phyloP scores from a whole-genome alignment of 495 filamentous ascomycete genomes.

The Massariosphaeria phaeospora region DNA sequence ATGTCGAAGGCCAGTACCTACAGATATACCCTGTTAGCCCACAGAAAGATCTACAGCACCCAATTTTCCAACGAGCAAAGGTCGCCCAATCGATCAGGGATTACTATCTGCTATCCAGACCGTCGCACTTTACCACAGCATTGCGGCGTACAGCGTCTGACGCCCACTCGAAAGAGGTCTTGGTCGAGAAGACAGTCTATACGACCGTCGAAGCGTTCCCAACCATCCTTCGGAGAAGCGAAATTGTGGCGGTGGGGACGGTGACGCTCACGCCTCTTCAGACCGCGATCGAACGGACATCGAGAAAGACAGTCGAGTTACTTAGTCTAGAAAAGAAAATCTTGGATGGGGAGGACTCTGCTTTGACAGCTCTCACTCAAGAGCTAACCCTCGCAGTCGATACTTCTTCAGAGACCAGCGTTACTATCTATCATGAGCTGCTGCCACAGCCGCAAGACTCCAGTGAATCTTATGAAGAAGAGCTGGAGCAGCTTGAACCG shows the following conservation, averaged over 20 bases:
- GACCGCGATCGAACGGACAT: conserved; percentile 85
- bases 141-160: conserved; percentile 61
- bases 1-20: conserved; percentile 89
- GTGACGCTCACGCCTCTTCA: conserved; percentile 68
- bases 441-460: conserved; percentile 51
- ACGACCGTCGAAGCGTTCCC: conserved; percentile 83
- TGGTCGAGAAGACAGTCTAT: conserved; percentile 81
- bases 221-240: conserved; percentile 82
- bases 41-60: conserved; percentile 75
- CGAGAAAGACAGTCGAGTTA: conserved; percentile 85
- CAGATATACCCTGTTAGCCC: conserved; percentile 75
- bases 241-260: conserved; percentile 67
- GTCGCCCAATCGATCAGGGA: conserved; percentile 79
- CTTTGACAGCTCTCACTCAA: conserved; percentile 62
- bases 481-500: conserved; percentile 49
- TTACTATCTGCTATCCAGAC: conserved; percentile 70
- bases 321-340: conserved; percentile 65
- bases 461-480: conserved; percentile 38
- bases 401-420: conserved; percentile 59
- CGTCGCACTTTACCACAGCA: conserved; percentile 67
- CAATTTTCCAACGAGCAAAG: conserved; percentile 81
- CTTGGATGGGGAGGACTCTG: conserved; percentile 65
- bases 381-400: conserved; percentile 69
- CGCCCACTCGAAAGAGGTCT: conserved; percentile 61
- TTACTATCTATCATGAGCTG: conserved; percentile 69